Evolutionary conservation across 1,284 basidiomycete genomes (phyloP).

Genomic region (Vanrija sp.): DNA sequence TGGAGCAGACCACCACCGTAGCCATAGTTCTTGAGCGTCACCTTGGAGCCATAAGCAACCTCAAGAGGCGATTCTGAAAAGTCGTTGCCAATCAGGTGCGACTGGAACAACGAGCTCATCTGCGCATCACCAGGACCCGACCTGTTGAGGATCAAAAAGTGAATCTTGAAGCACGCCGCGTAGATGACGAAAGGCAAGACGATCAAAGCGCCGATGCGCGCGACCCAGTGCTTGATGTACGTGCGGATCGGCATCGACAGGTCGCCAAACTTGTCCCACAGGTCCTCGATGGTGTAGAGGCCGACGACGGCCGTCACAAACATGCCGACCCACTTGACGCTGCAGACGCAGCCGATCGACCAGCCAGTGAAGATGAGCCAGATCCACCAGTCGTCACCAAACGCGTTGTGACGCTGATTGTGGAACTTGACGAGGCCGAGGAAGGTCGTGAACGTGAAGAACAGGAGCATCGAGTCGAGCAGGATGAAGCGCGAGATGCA

Average conservation of each 20-base stretch:
- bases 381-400: slow-evolving; percentile 93
- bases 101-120: slow-evolving; percentile 98
- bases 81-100: slow-evolving; percentile 91
- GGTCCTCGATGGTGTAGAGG: slow-evolving; percentile 92
- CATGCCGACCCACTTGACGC: slow-evolving; percentile 94
- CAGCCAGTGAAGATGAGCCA: slow-evolving; percentile 87
- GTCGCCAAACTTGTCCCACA: slow-evolving; percentile 98
- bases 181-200: slow-evolving; percentile 86
- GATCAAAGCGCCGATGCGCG: slow-evolving; percentile 80
- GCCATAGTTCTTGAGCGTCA: slow-evolving; percentile 96
- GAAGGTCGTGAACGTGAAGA: slow-evolving; percentile 96
- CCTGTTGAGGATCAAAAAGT: slow-evolving; percentile 90
- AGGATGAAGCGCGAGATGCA: slow-evolving; percentile 96
- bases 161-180: slow-evolving; percentile 90
- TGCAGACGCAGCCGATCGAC: slow-evolving; percentile 93
- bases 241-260: slow-evolving; percentile 79
- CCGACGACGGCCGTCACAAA: slow-evolving; percentile 94
- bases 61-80: slow-evolving; percentile 85
- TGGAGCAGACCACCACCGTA: slow-evolving; percentile 95
- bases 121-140: slow-evolving; percentile 95
- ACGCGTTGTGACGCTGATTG: slow-evolving; percentile 87
- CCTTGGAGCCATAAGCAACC: slow-evolving; percentile 80
- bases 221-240: slow-evolving; percentile 87
- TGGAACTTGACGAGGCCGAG: slow-evolving; percentile 95
- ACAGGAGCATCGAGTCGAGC: slow-evolving; percentile 94